These are phyloP conservation scores for Penicillium silybi DNA, from an alignment of 495 filamentous ascomycete genomes.

Conservation along the genomic window DNA sequence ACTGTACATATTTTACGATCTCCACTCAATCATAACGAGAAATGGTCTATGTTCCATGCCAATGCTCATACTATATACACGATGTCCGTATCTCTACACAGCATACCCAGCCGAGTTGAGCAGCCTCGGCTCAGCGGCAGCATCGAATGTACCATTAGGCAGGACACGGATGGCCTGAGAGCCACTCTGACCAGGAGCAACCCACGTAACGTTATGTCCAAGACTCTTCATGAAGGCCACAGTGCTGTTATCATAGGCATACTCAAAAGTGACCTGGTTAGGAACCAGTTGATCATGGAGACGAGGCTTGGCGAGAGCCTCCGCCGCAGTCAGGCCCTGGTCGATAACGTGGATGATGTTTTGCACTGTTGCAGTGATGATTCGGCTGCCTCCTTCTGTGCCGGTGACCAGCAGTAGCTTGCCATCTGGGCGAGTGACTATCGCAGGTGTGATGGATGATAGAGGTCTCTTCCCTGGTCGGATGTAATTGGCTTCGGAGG, in stretches of 20 bases:
- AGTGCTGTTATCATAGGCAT: conserved; percentile 61
- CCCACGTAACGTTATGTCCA: conserved; percentile 74
- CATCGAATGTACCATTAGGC: conserved; percentile 72
- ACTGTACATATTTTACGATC: background rate
- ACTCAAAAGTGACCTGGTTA: conserved; percentile 65
- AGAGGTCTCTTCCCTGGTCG: conserved; percentile 76
- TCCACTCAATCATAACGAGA: background rate
- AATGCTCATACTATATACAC: background rate
- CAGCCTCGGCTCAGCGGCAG: conserved; percentile 76
- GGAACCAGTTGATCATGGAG: conserved; percentile 84
- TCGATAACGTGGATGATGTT: conserved; percentile 72
- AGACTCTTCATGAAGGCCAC: conserved; percentile 57
- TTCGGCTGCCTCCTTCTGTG: conserved; percentile 80
- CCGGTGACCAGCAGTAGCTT: conserved; percentile 67
- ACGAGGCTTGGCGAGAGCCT: conserved; percentile 63
- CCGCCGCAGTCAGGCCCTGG: conserved; percentile 49
- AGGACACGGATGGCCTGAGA: conserved; percentile 68
- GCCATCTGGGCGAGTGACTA: conserved; percentile 64
- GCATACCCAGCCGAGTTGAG: conserved; percentile 65
- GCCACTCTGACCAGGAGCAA: conserved; percentile 57
- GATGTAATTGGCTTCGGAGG: conserved; percentile 77
- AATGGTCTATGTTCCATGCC: background rate
- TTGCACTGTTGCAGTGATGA: conserved; percentile 81
- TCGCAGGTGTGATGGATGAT: conserved; percentile 73
- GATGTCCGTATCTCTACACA: conserved; percentile 37